Percentiles rank a stretch among this genome's conserved stretches.
phyloP scores from a whole-genome alignment of 225 moss, liverwort and hornwort species.

The Sphagnum contortum region DNA sequence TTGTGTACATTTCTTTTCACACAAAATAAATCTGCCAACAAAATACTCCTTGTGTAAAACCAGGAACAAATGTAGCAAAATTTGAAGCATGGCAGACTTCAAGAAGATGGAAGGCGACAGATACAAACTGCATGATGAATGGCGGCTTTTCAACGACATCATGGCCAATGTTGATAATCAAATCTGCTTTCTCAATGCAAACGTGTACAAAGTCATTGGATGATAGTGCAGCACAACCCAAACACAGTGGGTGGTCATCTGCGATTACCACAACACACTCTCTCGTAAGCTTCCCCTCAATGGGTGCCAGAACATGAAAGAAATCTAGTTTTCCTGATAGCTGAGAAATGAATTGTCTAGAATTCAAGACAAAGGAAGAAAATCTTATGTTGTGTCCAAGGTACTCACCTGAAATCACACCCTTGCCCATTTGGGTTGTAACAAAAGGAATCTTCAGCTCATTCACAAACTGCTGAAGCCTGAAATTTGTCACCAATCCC shows the following conservation, averaged over 20 bases:
- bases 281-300: too few relatives aligned
- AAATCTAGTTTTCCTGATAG: too few relatives aligned
- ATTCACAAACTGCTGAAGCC: conserved; percentile 72
- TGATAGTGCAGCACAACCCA: conserved; percentile 85
- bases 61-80: too few relatives aligned
- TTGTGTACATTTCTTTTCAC: too few relatives aligned
- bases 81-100: too few relatives aligned
- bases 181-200: conserved; percentile 81
- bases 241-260: conserved; percentile 77
- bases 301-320: too few relatives aligned
- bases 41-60: too few relatives aligned
- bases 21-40: too few relatives aligned
- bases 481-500: conserved; percentile 11
- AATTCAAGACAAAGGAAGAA: too few relatives aligned
- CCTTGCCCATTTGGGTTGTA: conserved; percentile 95
- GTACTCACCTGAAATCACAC: conserved; percentile 58
- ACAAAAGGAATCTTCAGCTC: conserved; percentile 71
- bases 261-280: conserved; percentile 6
- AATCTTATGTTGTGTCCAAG: too few relatives aligned
- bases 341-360: too few relatives aligned
- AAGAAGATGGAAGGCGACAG: too few relatives aligned
- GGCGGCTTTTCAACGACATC: conserved; percentile 94
- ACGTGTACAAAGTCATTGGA: conserved; percentile 75
- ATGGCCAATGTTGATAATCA: conserved; percentile 89
- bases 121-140: conserved; percentile 65